phyloP scores from a whole-genome alignment of 108 stramenopile genomes.

The Pseudonitzschia delicatissima region DNA sequence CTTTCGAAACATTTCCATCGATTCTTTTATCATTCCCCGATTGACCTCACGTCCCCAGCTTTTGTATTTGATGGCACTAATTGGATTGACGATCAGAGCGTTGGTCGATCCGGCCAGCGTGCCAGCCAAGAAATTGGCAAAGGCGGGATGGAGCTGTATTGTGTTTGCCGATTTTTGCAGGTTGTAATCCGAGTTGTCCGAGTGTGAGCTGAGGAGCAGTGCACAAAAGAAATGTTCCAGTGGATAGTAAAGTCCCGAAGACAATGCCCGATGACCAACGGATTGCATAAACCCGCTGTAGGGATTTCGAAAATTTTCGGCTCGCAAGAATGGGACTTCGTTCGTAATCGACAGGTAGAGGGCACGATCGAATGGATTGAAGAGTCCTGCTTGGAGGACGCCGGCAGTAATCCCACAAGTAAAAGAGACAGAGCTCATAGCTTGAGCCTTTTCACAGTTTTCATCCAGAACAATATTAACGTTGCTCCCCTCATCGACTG shows the following conservation, averaged over 20 bases:
- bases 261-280: conserved; percentile 47
- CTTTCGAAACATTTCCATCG: conserved; percentile 39
- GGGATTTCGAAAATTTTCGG: conserved; percentile 39
- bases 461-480: background rate
- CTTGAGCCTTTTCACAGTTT: background rate
- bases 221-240: conserved; percentile 41
- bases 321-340: conserved; percentile 27
- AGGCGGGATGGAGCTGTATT: conserved; percentile 7
- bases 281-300: conserved; percentile 54
- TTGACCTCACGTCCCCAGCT: conserved; percentile 43
- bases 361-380: conserved; percentile 56
- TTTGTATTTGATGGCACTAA: conserved; percentile 52
- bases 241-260: conserved; percentile 42
- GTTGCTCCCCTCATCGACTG: background rate
- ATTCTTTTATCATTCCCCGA: conserved; percentile 38
- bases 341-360: conserved; percentile 48
- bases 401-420: conserved; percentile 42
- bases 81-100: conserved; percentile 46
- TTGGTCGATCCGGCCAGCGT: conserved; percentile 47
- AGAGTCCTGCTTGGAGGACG: conserved; percentile 46
- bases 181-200: background rate
- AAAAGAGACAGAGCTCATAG: conserved; percentile 25
- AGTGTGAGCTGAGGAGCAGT: conserved; percentile 1
- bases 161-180: background rate
- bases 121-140: conserved; percentile 45